Evolutionary conservation across 805 yeast genomes (phyloP), one percentile per base, ranked within the genome.

Genomic region (Ogataea zsoltii): DNA sequence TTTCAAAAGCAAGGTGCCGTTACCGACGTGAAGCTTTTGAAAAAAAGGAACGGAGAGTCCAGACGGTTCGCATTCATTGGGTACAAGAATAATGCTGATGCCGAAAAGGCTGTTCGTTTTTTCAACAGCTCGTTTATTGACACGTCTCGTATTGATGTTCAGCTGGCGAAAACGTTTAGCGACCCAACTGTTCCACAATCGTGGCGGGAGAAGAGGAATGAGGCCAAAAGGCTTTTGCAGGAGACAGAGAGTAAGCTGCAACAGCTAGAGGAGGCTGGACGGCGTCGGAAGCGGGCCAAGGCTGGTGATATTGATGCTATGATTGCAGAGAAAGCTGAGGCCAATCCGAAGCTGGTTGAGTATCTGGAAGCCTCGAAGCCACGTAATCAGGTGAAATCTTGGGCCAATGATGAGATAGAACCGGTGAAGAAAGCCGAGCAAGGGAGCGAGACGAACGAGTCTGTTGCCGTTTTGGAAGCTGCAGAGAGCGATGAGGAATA

Each of bases 31-130:
- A 89, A 87, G 65, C 72, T 94, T 30, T 78, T 90, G 77, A 84
- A 79, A 57, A 88, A 85, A 53, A 75, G 85, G 55, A 80, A 79
- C 54, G 99, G 99, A 19, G 85, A 84, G 58, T 86, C 96, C 9
- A 80, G 99, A 66, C 75, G 95, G 56, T 94, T 94, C 72, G 98
- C 96, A 6, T 94, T 94, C 58, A 72, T 94, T 41, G 99, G 99
- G 1, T 94, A 78, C 65, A 83, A 81, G 57, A 72, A 81, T n/a
- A 72, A 68, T 15, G 74, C 68, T 11, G 96, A 87, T 57, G 98
- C 99, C 1, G 79, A 75, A 40, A 76, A 72, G 36, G 96, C 97
- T 0, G 92, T 83, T 6, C 73, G 69, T 38, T 89, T 77, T 65
- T 91, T 85, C 65, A 74, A 94, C 67, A 74, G 77, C 7, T 79